These are phyloP conservation scores for Arthrobotrys pseudoclavata DNA, from an alignment of 2,329 filamentous ascomycete genomes.

Conservation along the genomic window DNA sequence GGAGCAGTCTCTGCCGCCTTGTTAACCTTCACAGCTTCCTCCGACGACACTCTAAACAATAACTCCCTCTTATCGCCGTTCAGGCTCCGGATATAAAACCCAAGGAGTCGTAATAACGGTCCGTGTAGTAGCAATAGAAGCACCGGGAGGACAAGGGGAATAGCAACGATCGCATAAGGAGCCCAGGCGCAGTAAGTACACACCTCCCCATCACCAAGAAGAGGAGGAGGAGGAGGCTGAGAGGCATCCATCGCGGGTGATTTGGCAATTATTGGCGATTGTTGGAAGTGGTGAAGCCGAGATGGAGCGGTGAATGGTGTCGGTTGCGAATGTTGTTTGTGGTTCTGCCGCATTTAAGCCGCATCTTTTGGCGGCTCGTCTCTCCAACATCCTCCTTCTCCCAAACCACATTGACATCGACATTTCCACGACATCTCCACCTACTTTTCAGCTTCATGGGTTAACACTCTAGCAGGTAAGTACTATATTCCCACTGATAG, in stretches of 20 bases:
- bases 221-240: not conserved
- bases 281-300: slow-evolving; percentile 17
- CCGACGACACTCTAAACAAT: slow-evolving; percentile 18
- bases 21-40: slow-evolving; percentile 16
- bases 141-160: slow-evolving; percentile 40
- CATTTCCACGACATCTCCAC: not conserved
- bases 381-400: not conserved
- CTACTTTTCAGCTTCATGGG: slow-evolving; percentile 3
- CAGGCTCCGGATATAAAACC: slow-evolving; percentile 39
- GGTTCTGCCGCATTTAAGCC: slow-evolving; percentile 21
- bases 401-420: not conserved
- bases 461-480: slow-evolving; percentile 15
- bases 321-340: not conserved
- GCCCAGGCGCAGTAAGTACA: slow-evolving; percentile 46
- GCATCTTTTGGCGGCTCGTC: slow-evolving; percentile 46
- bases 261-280: not conserved
- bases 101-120: slow-evolving; percentile 45
- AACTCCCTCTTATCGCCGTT: slow-evolving; percentile 51
- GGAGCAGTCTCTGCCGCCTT: slow-evolving; percentile 6
- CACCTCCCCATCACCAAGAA: slow-evolving; percentile 16
- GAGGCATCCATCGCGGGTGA: slow-evolving; percentile 1
- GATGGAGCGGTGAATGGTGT: slow-evolving; percentile 7
- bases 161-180: slow-evolving; percentile 31
- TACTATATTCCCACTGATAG: not conserved
- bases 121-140: slow-evolving; percentile 35